Evolutionary conservation across 176 grass and related monocot genomes (phyloP), one percentile per base, ranked within the genome.

Genomic region (Musa beccarii): DNA sequence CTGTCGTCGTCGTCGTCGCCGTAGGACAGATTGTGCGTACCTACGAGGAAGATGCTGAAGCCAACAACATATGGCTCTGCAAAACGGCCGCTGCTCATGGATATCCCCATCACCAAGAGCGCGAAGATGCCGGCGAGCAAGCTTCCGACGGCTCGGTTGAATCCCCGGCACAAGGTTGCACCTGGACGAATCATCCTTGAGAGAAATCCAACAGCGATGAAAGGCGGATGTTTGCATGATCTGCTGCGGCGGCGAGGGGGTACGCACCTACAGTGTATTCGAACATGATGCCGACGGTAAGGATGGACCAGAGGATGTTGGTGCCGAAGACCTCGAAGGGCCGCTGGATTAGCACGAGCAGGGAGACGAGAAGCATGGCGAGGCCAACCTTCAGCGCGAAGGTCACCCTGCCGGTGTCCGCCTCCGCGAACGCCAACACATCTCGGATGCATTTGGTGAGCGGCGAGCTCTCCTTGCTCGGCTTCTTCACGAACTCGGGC

Each of bases 211-310:
- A 63, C 20, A 10, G 20, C 9, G 20, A n/a, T 24, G 34, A 43
- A 43, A 43, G 34, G 34, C 34, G 6, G 4, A 43, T 43, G 2
- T 59, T 7, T 17, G 57, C 57, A 62, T n/a, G 20, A n/a, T 62
- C 20, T n/a, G 13, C 54, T 23, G 74, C 29, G 0, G 3, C 0
- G 29, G 3, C 0, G 29, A 54, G 26, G 8, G 8, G 8, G 10
- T 49, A 90, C 85, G 10, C 64, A 87, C 88, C 89, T 49, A 91
- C 89, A 53, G 89, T 91, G 76, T 91, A 91, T 71, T 91, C 89
- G 68, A 91, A 75, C 89, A 91, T 87, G 79, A 87, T 79, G 52
- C 49, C 79, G 5, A 91, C 85, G 2, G 89, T 87, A 72, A 91
- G 85, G 74, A 91, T 85, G 55, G 89, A 80, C 79, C 70, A 90